These are phyloP conservation scores for Tylopilus orsonianus DNA, from an alignment of 1,284 basidiomycete species.

Conservation along the genomic window DNA sequence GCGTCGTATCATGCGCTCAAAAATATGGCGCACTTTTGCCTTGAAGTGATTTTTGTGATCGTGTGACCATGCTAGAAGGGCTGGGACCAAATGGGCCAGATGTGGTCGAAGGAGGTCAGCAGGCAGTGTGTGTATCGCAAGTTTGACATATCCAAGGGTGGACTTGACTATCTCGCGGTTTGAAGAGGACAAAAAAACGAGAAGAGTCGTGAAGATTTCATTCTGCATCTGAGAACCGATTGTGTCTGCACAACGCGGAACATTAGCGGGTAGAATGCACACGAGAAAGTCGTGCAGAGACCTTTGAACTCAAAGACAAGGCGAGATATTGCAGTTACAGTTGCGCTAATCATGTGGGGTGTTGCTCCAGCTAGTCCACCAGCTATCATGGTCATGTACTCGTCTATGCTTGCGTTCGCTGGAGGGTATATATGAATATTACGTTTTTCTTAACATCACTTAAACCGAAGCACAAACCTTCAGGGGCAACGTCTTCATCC, in stretches of 20 bases:
- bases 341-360: constrained; percentile 98
- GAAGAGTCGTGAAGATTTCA: constrained; percentile 85
- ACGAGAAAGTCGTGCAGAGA: constrained; percentile 30
- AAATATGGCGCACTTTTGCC: constrained; percentile 92
- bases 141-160: constrained; percentile 92
- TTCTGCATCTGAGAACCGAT: constrained; percentile 78
- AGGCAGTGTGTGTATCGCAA: constrained; percentile 85
- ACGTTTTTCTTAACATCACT: not conserved
- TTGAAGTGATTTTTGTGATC: constrained; percentile 99
- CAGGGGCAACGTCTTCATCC: constrained; percentile 65
- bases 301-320: constrained; percentile 97
- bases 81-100: constrained; percentile 78
- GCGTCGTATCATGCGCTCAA: constrained; percentile 92
- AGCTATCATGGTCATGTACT: constrained; percentile 96
- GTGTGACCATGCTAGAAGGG: constrained; percentile 88
- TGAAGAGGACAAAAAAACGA: constrained; percentile 88
- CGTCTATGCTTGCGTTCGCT: constrained; percentile 83
- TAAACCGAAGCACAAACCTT: constrained; percentile 44
- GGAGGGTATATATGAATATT: constrained; percentile 15
- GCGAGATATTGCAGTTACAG: constrained; percentile 91
- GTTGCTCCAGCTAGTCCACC: constrained; percentile 92
- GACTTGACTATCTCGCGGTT: constrained; percentile 99
- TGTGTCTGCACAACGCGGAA: constrained; percentile 46
- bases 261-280: constrained; percentile 2
- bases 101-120: constrained; percentile 72